Percentiles rank a stretch among this genome's conserved stretches.
phyloP scores from a whole-genome alignment of 495 filamentous ascomycete species.

The Delitschia confertaspora region DNA sequence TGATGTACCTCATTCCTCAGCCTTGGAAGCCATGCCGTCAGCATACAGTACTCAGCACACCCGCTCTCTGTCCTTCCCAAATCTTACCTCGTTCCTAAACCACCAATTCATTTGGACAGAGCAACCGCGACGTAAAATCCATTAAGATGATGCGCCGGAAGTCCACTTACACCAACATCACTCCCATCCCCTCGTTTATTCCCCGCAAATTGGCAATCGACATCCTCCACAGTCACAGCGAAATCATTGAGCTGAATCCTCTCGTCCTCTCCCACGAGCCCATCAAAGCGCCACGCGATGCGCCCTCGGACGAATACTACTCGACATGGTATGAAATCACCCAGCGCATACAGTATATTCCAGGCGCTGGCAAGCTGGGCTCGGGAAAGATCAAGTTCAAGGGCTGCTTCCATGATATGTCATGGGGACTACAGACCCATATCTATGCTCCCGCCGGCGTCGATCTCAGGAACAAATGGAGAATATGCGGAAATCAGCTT shows the following conservation, averaged over 20 bases:
- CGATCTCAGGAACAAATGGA: conserved; percentile 34
- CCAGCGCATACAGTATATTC: conserved; percentile 33
- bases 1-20: too few relatives aligned
- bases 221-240: conserved; percentile 34
- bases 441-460: conserved; percentile 32
- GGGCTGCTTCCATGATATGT: conserved; percentile 34
- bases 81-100: too few relatives aligned
- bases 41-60: too few relatives aligned
- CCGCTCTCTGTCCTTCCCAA: too few relatives aligned
- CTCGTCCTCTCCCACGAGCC: conserved; percentile 29
- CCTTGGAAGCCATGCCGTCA: too few relatives aligned
- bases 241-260: conserved; percentile 36
- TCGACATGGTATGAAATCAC: conserved; percentile 34
- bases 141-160: conserved; percentile 31
- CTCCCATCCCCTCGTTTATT: conserved; percentile 33
- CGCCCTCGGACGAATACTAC: conserved; percentile 34
- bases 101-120: too few relatives aligned
- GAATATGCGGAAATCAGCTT: conserved; percentile 33
- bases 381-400: conserved; percentile 34
- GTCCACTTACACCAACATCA: conserved; percentile 34
- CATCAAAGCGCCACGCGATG: conserved; percentile 34
- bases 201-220: conserved; percentile 36
- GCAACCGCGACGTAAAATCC: too few relatives aligned
- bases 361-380: conserved; percentile 31
- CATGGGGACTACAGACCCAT: conserved; percentile 35